These are phyloP conservation scores for Pleurotus citrinopileatus DNA, from an alignment of 768 basidiomycete genomes.

Conservation along the genomic window DNA sequence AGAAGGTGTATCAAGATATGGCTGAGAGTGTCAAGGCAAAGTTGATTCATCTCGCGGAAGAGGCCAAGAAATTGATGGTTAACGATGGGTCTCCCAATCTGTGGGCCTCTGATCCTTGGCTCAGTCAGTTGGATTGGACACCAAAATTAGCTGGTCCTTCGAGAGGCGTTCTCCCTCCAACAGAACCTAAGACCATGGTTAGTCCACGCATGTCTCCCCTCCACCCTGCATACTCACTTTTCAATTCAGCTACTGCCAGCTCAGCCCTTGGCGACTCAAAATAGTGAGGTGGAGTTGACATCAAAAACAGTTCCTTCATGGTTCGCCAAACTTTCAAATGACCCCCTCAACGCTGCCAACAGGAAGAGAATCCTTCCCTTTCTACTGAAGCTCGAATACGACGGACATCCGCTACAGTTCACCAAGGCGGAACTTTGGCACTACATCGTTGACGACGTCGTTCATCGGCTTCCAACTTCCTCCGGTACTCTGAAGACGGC, in stretches of 20 bases:
- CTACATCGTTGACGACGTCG: slow-evolving; percentile 33
- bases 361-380: slow-evolving; percentile 62
- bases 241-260: no score
- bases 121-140: slow-evolving; percentile 93
- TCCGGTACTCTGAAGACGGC: slow-evolving; percentile 37
- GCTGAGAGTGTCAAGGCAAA: slow-evolving; percentile 76
- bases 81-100: slow-evolving; percentile 29
- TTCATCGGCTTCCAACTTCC: slow-evolving; percentile 41
- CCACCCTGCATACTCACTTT: no score
- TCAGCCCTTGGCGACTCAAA: neutral
- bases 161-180: slow-evolving; percentile 46
- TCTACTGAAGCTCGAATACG: slow-evolving; percentile 60
- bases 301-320: slow-evolving; percentile 42
- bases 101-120: slow-evolving; percentile 79
- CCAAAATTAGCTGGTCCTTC: slow-evolving; percentile 76
- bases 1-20: slow-evolving; percentile 64
- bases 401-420: slow-evolving; percentile 58
- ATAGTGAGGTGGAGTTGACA: neutral
- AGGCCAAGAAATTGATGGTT: slow-evolving; percentile 60
- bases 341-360: slow-evolving; percentile 37
- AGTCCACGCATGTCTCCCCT: neutral
- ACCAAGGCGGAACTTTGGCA: slow-evolving; percentile 66
- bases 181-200: neutral
- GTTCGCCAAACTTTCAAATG: slow-evolving; percentile 48
- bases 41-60: slow-evolving; percentile 64